Base-by-base conservation (phyloP, 108 stramenopile species). In the Skeletonema marinoi region DNA sequence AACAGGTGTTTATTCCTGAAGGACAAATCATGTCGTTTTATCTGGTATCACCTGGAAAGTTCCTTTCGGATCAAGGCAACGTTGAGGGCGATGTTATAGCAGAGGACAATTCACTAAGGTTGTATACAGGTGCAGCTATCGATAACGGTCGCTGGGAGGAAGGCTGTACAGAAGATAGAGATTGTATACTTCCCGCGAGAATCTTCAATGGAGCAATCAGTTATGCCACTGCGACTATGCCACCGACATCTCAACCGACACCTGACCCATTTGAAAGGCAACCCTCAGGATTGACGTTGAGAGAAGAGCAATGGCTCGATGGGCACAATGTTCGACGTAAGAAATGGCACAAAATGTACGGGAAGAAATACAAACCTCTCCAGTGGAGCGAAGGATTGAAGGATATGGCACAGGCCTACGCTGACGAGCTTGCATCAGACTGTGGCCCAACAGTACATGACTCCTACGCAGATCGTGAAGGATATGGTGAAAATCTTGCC, bases 401-500 rank as follows among this genome's bases (percentile, higher is more conserved):
- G 33, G 63, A 64, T 8, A 38, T 39, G 63, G 33, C 63, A 39
- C 63, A 39, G 21, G 17, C 19, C 35, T 64, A 64, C 11, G 63
- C 63, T 8, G 63, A 64, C 19, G 11, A 19, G 19, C 63, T 64
- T 2, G 38, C 38, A 17, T 19, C 36, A 17, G 19, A 9, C 68
- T 64, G 36, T 19, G 68, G 62, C 6, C 25, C 32, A 25, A 51
- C 32, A 17, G 60, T 30, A 0, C 68, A 69, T 9, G 68, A 61
- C 10, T 51, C 68, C 10, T 51, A 69, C 60, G 50, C 30, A 17
- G 21, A 38, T 8, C 19, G 38, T 9, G 19, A n/a, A 2, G 36
- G 36, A 7, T 64, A 35, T 38, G 68, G 68, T 9, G 68, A 69
- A 51, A 69, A 69, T 25, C 68, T 69, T 32, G 68, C 60, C 60